A percentile compares a stretch with the other conserved stretches of the same genome.
phyloP scores from a whole-genome alignment of 331 rosid genomes.

The Prunus yedoensis region DNA sequence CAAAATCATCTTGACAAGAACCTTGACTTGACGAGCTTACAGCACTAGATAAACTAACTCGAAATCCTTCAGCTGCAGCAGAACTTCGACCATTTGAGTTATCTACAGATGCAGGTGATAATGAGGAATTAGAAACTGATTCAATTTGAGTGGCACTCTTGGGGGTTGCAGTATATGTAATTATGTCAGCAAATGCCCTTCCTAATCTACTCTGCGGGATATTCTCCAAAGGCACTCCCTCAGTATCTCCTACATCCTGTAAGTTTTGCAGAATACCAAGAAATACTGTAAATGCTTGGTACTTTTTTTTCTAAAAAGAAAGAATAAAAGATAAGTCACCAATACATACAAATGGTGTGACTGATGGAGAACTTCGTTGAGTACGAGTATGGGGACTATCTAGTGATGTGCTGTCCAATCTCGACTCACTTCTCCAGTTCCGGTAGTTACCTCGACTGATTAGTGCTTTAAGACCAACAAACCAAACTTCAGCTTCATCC shows the following conservation, averaged over 20 bases:
- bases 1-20: constrained; percentile 78
- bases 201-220: constrained; percentile 57
- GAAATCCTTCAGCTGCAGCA: constrained; percentile 62
- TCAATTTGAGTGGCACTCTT: constrained; percentile 53
- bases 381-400: constrained; percentile 58
- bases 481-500: constrained; percentile 97
- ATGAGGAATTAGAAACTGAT: constrained; percentile 46
- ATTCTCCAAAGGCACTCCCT: constrained; percentile 43
- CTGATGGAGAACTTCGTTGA: constrained; percentile 56
- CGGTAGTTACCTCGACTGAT: constrained; percentile 52
- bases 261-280: constrained; percentile 17
- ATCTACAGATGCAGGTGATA: constrained; percentile 55
- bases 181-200: constrained; percentile 73
- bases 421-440: constrained; percentile 53
- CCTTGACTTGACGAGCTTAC: constrained; percentile 95
- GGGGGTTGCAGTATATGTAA: constrained; percentile 55
- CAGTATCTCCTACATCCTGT: constrained; percentile 72
- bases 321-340: constrained; percentile 15
- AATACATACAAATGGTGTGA: constrained; percentile 63
- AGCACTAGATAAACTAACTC: constrained; percentile 89
- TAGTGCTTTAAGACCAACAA: constrained; percentile 87
- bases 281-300: constrained; percentile 19
- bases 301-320: not conserved
- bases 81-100: constrained; percentile 70
- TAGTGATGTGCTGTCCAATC: constrained; percentile 50